Percentiles rank a stretch among this genome's conserved stretches.
phyloP scores from a whole-genome alignment of 148 eudicot species.

The Fagopyrum homotropicum region DNA sequence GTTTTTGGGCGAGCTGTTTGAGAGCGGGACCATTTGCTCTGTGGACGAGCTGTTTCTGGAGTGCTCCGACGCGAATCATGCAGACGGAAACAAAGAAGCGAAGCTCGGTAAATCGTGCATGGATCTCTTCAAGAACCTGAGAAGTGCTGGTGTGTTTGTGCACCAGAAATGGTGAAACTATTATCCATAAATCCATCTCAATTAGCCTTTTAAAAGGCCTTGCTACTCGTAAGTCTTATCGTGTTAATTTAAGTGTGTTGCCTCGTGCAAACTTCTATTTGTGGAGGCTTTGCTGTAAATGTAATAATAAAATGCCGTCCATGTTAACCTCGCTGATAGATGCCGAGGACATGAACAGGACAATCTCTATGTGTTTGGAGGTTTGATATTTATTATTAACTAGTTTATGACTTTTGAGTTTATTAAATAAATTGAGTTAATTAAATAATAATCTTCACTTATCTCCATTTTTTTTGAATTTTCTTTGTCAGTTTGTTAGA shows the following conservation, averaged over 20 bases:
- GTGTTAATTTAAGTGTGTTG: too few relatives aligned
- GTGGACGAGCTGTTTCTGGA: constrained; percentile 77
- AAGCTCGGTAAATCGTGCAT: constrained; percentile 29
- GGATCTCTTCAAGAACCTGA: constrained; percentile 41
- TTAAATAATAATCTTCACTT: too few relatives aligned
- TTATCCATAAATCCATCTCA: neutral
- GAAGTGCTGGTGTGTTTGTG: constrained; percentile 61
- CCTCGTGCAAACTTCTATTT: neutral
- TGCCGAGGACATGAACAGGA: neutral
- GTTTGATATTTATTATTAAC: too few relatives aligned
- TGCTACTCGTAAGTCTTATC: neutral
- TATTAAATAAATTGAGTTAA: too few relatives aligned
- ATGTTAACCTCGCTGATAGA: neutral
- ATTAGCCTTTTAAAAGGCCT: neutral
- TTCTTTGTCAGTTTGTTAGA: too few relatives aligned
- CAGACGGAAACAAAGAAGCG: constrained; percentile 17
- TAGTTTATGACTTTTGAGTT: too few relatives aligned
- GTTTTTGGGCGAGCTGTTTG: constrained; percentile 53
- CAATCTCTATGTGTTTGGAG: too few relatives aligned
- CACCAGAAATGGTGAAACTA: constrained; percentile 67
- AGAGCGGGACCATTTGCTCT: constrained; percentile 56
- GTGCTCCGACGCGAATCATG: constrained; percentile 36
- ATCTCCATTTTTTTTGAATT: too few relatives aligned
- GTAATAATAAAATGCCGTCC: neutral
- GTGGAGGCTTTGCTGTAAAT: neutral